These are phyloP conservation scores for Phytophthora pluvialis DNA, from an alignment of 352 stramenopile species.

Conservation along the genomic window DNA sequence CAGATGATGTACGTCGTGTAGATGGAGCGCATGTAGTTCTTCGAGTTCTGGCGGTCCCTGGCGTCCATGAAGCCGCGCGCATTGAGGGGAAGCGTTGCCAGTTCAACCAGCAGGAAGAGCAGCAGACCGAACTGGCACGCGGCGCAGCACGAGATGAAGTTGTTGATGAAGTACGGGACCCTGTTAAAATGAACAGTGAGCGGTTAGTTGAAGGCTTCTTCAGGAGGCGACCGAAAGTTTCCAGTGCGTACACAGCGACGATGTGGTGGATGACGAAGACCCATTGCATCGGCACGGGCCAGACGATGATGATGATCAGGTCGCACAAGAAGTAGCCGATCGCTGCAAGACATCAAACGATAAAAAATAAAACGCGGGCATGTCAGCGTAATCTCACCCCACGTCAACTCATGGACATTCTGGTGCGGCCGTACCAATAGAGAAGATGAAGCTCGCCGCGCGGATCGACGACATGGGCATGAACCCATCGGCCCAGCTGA, in stretches of 20 bases:
- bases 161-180: constrained; percentile 87
- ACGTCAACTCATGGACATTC: constrained; percentile 3
- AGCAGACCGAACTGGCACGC: constrained; percentile 78
- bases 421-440: constrained; percentile 52
- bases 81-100: constrained; percentile 82
- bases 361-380: constrained; percentile 1
- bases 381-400: neutral
- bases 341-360: constrained; percentile 42
- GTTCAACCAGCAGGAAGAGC: constrained; percentile 82
- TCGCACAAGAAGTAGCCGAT: constrained; percentile 86
- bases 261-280: constrained; percentile 85
- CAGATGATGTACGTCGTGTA: constrained; percentile 81
- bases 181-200: constrained; percentile 29
- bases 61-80: constrained; percentile 79
- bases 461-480: constrained; percentile 80
- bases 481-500: constrained; percentile 66
- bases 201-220: neutral
- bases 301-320: constrained; percentile 81
- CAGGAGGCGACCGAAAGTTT: neutral
- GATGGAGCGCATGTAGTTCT: constrained; percentile 71
- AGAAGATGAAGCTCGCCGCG: constrained; percentile 82
- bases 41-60: constrained; percentile 63
- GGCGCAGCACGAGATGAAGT: constrained; percentile 83
- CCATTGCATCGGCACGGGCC: constrained; percentile 77
- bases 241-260: constrained; percentile 72